Conservation (phyloP, 345 rosid genomes). For the Punica granatum region DNA sequence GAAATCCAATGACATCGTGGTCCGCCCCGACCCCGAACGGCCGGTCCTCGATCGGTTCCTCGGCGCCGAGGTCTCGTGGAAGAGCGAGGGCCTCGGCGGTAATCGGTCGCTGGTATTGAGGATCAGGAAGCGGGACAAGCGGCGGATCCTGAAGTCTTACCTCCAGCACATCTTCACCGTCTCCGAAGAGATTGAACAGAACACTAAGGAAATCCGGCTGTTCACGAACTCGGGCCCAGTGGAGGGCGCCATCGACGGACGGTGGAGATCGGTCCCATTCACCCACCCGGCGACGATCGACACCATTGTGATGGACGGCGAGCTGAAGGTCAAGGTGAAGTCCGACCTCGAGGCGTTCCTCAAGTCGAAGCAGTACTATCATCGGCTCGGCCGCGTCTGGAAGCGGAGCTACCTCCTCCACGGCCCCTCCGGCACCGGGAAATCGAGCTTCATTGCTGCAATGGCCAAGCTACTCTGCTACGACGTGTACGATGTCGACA, state of each 20-base stretch:
- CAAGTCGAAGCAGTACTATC: slow-evolving; percentile 54
- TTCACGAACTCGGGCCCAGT: slow-evolving; percentile 24
- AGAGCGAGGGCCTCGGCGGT: slow-evolving; percentile 9
- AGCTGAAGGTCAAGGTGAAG: slow-evolving; percentile 41
- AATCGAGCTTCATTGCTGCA: slow-evolving; percentile 50
- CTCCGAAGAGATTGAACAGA: slow-evolving; percentile 35
- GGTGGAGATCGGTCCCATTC: slow-evolving; percentile 54
- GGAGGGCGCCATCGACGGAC: slow-evolving; percentile 10
- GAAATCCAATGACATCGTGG: slow-evolving; percentile 38
- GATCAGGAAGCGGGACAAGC: slow-evolving; percentile 43
- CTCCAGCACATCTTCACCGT: slow-evolving; percentile 50
- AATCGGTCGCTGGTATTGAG: slow-evolving; percentile 28
- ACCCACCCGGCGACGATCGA: slow-evolving; percentile 56
- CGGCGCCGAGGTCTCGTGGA: slow-evolving; percentile 48
- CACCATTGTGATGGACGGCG: slow-evolving; percentile 47
- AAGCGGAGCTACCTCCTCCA: slow-evolving; percentile 59
- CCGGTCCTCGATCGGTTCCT: slow-evolving; percentile 39
- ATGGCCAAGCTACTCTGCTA: slow-evolving; percentile 49
- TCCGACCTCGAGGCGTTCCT: slow-evolving; percentile 54
- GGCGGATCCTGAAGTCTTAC: slow-evolving; percentile 57
- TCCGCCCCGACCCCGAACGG: slow-evolving; percentile 33
- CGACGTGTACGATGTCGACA: slow-evolving; percentile 53
- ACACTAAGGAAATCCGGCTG: slow-evolving; percentile 30
- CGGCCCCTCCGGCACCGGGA: slow-evolving; percentile 62
- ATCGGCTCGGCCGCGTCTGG: slow-evolving; percentile 59